Evolutionary conservation across 257 asterid genomes (phyloP).

Genomic region (Echites panduratus): DNA sequence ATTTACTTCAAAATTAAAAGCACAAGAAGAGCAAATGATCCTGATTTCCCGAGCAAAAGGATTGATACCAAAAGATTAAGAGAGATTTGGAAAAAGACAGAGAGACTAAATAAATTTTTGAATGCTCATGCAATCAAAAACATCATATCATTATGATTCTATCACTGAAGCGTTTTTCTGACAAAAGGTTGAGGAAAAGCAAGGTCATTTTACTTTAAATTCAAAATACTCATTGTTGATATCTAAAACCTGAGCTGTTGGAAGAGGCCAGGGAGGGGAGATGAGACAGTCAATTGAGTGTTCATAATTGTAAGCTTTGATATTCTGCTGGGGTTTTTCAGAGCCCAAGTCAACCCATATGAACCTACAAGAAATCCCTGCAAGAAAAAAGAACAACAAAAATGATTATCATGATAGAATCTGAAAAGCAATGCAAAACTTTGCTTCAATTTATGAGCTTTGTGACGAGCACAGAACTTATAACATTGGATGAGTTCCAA

Average conservation of each 20-base stretch:
- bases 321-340: slow-evolving; percentile 68
- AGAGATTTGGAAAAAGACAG: background rate
- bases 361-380: slow-evolving; percentile 97
- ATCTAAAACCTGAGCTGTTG: slow-evolving; percentile 68
- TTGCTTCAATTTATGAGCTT: background rate
- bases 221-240: slow-evolving; percentile 1
- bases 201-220: background rate
- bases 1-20: background rate
- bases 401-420: background rate
- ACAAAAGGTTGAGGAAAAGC: background rate
- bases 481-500: background rate
- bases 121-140: background rate
- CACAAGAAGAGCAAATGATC: background rate
- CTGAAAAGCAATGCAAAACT: background rate
- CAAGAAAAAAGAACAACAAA: slow-evolving; percentile 15
- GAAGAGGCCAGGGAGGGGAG: slow-evolving; percentile 94
- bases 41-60: background rate
- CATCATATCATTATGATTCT: background rate
- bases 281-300: slow-evolving; percentile 80
- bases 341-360: slow-evolving; percentile 93
- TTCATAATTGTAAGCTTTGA: slow-evolving; percentile 78
- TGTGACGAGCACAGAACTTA: background rate
- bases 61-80: background rate
- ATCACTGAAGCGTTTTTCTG: background rate
- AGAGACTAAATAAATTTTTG: background rate